These are phyloP conservation scores for Infundibulicybe gibba DNA, from an alignment of 768 basidiomycete species.

Conservation along the genomic window DNA sequence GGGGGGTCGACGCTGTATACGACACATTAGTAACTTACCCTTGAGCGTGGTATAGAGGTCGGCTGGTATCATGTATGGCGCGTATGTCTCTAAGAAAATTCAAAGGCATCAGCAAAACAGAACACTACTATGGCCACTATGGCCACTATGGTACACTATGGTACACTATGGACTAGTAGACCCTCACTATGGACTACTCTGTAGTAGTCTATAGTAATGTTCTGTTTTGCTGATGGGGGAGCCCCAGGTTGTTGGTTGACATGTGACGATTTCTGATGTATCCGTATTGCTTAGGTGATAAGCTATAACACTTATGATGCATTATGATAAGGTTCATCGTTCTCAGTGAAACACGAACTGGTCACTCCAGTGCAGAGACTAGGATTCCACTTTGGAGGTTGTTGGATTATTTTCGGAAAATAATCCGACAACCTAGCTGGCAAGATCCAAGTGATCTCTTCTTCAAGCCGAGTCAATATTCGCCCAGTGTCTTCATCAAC, in stretches of 20 bases:
- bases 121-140: too few species aligned
- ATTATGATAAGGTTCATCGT: neutral
- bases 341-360: constrained; percentile 29
- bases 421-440: constrained; percentile 61
- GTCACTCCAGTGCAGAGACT: constrained; percentile 86
- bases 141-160: too few species aligned
- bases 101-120: too few species aligned
- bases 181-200: too few species aligned
- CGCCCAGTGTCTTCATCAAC: constrained; percentile 80
- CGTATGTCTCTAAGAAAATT: constrained; percentile 80
- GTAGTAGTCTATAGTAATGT: too few species aligned
- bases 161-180: too few species aligned
- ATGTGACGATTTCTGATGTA: constrained; percentile 60
- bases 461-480: constrained; percentile 75
- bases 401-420: constrained; percentile 75
- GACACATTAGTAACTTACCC: constrained; percentile 66
- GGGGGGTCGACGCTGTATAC: constrained; percentile 82
- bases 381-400: too few species aligned
- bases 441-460: constrained; percentile 76
- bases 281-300: constrained; percentile 73
- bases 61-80: constrained; percentile 82
- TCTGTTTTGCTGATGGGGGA: too few species aligned
- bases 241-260: constrained; percentile 18
- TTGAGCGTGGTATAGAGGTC: constrained; percentile 62
- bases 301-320: constrained; percentile 67